Evolutionary conservation across 169 alveolate genomes (phyloP), one percentile per base, ranked within the genome.

Genomic region (Perkinsus chesapeaki): DNA sequence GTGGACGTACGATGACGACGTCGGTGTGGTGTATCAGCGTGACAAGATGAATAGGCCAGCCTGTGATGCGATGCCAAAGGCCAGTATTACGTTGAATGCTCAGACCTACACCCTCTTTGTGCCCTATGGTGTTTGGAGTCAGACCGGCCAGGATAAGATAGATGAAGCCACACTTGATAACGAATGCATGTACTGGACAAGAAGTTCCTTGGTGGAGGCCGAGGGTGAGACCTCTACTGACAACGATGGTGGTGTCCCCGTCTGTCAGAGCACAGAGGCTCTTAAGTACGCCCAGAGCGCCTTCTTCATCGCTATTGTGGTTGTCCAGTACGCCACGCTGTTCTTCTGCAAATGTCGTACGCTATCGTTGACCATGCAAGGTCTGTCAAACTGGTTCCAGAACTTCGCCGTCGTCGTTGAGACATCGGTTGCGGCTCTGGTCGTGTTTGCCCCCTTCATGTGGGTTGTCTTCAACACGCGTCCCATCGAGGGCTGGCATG

Each of bases 201-300:
- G 82, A 27, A 60, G 82, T 60, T 34, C 82, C 31, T 34, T 60
- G 36, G 27, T 60, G 7, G 82, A 60, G 82, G 82, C 82, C 1
- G 82, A 20, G 37, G 82, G 82, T 34, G 82, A 60, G 82, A 34
- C 12, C 82, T 60, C 82, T 27, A 60, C 82, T 34, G 27, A 34
- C 82, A 60, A 60, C 31, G 82, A 60, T 34, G 82, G 82, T 0
- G 82, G 82, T 20, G 82, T 60, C 82, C 82, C 82, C 72, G 95
- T 96, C 39, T 97, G 98, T 92, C 97, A 96, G 92, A 92, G 97
- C 34, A 93, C 97, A 60, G 98, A 97, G 39, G 98, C 98, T n/a
- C 92, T 95, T 39, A 96, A 94, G 91, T 96, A 96, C 94, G 98
- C 98, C 48, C 96, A 97, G 93, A 94, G 96, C 37, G 97, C 98